phyloP scores from a whole-genome alignment of 306 rosid genomes.

The Parietaria judaica region DNA sequence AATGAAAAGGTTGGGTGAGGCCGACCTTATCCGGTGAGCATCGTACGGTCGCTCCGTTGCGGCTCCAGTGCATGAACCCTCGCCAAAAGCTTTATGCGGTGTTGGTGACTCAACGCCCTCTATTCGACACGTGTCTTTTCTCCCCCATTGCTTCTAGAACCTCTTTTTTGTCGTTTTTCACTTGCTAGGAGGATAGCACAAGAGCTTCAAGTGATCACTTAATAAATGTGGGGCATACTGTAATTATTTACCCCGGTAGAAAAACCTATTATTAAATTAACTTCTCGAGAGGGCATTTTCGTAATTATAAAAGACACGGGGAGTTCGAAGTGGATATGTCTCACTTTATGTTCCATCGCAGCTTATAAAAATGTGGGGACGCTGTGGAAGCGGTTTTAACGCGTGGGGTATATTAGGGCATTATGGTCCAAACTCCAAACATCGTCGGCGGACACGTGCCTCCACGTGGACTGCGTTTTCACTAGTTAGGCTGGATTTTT shows the following conservation, averaged over 20 bases:
- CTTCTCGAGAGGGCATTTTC: too few relatives aligned
- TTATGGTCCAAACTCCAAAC: slow-evolving; percentile 11
- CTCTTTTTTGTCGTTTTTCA: too few relatives aligned
- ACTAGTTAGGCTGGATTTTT: slow-evolving; percentile 60
- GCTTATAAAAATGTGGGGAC: neutral
- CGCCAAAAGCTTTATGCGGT: neutral
- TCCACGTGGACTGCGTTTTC: slow-evolving; percentile 24
- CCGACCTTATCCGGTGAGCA: slow-evolving; percentile 60
- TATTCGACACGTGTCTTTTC: slow-evolving; percentile 20
- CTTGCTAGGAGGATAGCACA: too few relatives aligned
- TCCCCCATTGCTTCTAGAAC: slow-evolving; percentile 4
- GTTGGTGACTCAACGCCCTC: slow-evolving; percentile 6
- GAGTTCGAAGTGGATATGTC: neutral
- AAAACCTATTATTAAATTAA: too few relatives aligned
- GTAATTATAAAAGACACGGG: too few relatives aligned
- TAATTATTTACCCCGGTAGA: too few relatives aligned
- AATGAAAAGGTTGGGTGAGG: slow-evolving; percentile 6
- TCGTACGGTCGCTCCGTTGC: slow-evolving; percentile 23
- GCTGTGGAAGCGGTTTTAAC: slow-evolving; percentile 32
- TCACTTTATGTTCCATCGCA: neutral
- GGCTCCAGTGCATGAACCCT: slow-evolving; percentile 37
- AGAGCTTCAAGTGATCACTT: too few relatives aligned
- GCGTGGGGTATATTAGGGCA: slow-evolving; percentile 24
- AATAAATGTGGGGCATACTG: too few relatives aligned
- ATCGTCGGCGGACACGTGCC: slow-evolving; percentile 49